phyloP scores from a whole-genome alignment of 352 stramenopile species.

The Globisporangium canariense region DNA sequence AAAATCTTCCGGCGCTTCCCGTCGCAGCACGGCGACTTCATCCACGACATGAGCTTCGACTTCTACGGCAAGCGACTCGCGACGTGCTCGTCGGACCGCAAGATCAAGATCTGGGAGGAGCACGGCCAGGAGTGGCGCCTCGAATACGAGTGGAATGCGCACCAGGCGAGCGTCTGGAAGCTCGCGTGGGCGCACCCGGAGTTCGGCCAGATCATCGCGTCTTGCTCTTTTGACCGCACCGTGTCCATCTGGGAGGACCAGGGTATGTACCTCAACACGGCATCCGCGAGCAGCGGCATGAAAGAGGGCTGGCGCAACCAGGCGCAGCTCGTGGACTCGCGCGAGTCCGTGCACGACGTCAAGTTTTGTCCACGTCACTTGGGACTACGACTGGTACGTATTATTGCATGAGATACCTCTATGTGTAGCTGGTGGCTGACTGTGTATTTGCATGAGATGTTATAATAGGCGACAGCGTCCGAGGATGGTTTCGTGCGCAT shows the following conservation, averaged over 20 bases:
- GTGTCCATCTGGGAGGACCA: conserved; percentile 95
- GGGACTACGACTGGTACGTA: conserved; percentile 83
- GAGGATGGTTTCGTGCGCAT: conserved; percentile 94
- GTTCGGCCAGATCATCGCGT: conserved; percentile 95
- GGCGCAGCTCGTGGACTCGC: conserved; percentile 88
- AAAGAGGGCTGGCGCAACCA: conserved; percentile 82
- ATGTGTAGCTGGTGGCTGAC: background rate
- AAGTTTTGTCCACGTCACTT: conserved; percentile 94
- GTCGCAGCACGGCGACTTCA: conserved; percentile 88
- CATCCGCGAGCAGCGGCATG: conserved; percentile 9
- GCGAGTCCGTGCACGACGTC: conserved; percentile 93
- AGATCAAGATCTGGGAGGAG: conserved; percentile 91
- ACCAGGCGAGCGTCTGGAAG: conserved; percentile 91
- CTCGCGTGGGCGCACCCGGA: conserved; percentile 94
- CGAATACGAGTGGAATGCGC: conserved; percentile 87
- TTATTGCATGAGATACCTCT: background rate
- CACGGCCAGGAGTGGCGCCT: conserved; percentile 81
- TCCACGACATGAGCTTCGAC: conserved; percentile 93
- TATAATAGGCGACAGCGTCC: conserved; percentile 84
- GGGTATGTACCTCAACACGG: conserved; percentile 47
- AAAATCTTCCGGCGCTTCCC: conserved; percentile 81
- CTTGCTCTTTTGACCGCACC: conserved; percentile 91
- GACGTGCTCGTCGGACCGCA: conserved; percentile 90
- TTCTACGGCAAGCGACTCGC: conserved; percentile 90
- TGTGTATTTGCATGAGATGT: conserved; percentile 2